These are phyloP conservation scores for Podospora anserina DNA, from an alignment of 495 filamentous ascomycete species.

Conservation along the genomic window DNA sequence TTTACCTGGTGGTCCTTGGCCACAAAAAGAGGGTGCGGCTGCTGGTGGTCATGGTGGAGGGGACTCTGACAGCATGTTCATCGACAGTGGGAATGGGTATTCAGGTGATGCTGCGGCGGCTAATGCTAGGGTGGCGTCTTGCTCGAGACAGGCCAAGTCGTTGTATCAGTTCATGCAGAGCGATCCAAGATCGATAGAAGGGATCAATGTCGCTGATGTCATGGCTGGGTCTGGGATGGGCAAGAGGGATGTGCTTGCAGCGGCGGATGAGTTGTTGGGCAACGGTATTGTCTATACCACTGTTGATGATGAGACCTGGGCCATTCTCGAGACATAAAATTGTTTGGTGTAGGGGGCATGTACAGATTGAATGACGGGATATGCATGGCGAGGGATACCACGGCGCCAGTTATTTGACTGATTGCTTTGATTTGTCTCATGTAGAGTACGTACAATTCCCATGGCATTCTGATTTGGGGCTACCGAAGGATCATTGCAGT, in stretches of 20 bases:
- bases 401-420: neutral
- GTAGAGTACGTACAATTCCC: neutral
- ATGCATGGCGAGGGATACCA: constrained; percentile 6
- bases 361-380: neutral
- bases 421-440: neutral
- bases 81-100: constrained; percentile 42
- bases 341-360: neutral
- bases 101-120: neutral
- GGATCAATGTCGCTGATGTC: constrained; percentile 74
- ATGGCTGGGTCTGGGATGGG: constrained; percentile 59
- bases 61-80: constrained; percentile 51
- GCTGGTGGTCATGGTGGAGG: constrained; percentile 23
- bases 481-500: neutral
- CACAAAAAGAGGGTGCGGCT: constrained; percentile 39
- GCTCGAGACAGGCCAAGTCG: constrained; percentile 57
- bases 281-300: constrained; percentile 83
- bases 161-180: constrained; percentile 64
- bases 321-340: constrained; percentile 53
- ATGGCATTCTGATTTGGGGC: neutral
- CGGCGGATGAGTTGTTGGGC: constrained; percentile 71
- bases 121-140: constrained; percentile 42
- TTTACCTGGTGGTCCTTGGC: neutral
- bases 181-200: constrained; percentile 69
- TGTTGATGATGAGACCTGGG: constrained; percentile 81
- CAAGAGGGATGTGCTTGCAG: constrained; percentile 64